These are phyloP conservation scores for Hymenoscyphus fructigenus DNA, from an alignment of 2,329 filamentous ascomycete genomes.

Conservation along the genomic window DNA sequence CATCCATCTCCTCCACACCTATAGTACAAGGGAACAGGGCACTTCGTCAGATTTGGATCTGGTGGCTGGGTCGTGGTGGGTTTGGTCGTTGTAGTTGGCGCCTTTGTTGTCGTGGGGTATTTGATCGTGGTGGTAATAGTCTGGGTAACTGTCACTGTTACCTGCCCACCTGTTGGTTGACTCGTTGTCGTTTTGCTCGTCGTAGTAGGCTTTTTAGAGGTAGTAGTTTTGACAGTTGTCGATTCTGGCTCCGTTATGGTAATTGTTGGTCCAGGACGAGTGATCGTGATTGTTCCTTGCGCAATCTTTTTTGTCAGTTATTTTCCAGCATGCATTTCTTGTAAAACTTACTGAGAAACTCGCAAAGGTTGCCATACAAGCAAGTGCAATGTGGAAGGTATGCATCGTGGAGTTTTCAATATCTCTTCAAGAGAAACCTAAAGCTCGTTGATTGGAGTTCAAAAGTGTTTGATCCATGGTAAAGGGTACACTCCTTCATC, in stretches of 20 bases:
- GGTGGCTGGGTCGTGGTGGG: constrained; percentile 3
- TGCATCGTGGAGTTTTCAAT: not conserved
- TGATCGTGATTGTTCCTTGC: constrained; percentile 6
- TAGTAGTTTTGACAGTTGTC: not conserved
- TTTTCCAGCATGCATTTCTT: not conserved
- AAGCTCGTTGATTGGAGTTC: not conserved
- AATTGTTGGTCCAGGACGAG: constrained; percentile 1
- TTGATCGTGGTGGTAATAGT: not conserved
- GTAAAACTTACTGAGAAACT: not conserved
- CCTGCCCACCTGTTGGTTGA: not conserved
- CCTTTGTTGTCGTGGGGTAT: not conserved
- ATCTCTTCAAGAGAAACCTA: not conserved
- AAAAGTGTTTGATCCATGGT: not conserved
- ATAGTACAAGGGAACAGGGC: constrained; percentile 15
- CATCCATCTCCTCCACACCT: constrained; percentile 9
- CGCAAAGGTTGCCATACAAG: not conserved
- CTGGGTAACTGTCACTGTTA: not conserved
- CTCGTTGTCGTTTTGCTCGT: not conserved
- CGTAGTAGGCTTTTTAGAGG: not conserved
- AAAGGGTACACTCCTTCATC: not conserved
- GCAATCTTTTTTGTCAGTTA: not conserved
- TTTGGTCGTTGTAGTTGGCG: constrained; percentile 1
- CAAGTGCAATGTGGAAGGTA: constrained; percentile 5
- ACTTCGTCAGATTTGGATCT: constrained; percentile 14
- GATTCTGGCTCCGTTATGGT: not conserved